Conservation (phyloP, 352 stramenopile species). For the Phytopythium mirpurense region DNA sequence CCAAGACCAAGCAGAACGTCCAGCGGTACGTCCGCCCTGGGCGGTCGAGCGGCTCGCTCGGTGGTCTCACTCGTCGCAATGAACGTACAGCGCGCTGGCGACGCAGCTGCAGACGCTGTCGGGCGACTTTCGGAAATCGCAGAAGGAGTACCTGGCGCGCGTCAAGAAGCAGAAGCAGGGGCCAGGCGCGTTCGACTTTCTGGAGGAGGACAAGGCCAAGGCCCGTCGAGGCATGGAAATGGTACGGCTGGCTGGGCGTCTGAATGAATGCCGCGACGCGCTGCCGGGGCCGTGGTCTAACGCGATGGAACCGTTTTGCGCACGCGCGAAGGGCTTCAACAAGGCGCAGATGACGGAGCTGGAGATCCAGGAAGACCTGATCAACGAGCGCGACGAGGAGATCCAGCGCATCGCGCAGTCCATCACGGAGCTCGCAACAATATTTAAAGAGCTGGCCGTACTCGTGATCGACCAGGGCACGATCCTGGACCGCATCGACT, state of each 20-base stretch:
- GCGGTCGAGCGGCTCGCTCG: neutral
- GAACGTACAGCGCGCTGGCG: slow-evolving; percentile 73
- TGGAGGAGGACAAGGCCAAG: slow-evolving; percentile 68
- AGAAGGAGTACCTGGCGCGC: slow-evolving; percentile 97
- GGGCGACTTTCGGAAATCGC: slow-evolving; percentile 94
- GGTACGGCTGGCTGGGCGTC: slow-evolving; percentile 12
- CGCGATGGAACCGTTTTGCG: too few relatives aligned
- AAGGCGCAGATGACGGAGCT: slow-evolving; percentile 94
- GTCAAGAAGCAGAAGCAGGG: slow-evolving; percentile 97
- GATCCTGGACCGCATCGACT: slow-evolving; percentile 99
- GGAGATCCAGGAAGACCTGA: slow-evolving; percentile 94
- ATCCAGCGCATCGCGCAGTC: slow-evolving; percentile 97
- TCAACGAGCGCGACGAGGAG: slow-evolving; percentile 94
- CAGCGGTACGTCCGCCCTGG: slow-evolving; percentile 35
- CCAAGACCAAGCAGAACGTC: slow-evolving; percentile 84
- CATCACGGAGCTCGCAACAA: slow-evolving; percentile 98
- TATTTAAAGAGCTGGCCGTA: slow-evolving; percentile 99
- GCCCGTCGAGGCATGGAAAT: slow-evolving; percentile 49
- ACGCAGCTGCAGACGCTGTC: slow-evolving; percentile 97
- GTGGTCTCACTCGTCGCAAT: neutral
- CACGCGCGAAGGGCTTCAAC: slow-evolving; percentile 82
- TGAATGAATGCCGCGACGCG: too few relatives aligned
- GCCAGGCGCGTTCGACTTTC: slow-evolving; percentile 90
- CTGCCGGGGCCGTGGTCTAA: neutral
- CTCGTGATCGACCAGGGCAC: slow-evolving; percentile 99